Base-by-base conservation (phyloP, 2,329 filamentous ascomycete species). In the Monilinia laxa region DNA sequence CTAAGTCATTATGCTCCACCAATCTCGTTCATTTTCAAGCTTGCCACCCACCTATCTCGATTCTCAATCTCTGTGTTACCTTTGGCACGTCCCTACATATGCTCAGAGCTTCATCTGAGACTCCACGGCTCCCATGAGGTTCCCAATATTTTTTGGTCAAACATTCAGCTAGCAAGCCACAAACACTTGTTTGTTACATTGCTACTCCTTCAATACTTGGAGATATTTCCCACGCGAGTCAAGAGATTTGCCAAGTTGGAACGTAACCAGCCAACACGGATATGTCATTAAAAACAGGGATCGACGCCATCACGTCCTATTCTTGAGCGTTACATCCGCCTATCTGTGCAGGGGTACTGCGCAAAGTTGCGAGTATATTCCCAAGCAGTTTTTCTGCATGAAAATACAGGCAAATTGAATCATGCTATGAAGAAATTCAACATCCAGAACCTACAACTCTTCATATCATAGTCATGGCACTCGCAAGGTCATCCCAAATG, bases 51-150 rank as follows among this genome's bases (percentile, higher is more conserved):
- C 47, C 47, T 1, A 23, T 25, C 45, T 51, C 20, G 57, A 31
- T 38, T 60, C 18, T 23, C n/a, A 51, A 60, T 60, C 45, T 60
- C 31, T 60, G 58, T 60, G 31, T 5, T 38, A 57, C 54, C 10
- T 25, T 2, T 49, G 18, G 31, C 58, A 62, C 58, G 58, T 62
- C n/a, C 31, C 58, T 20, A 10, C 1, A 9, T 10, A 6, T 51
- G 58, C 58, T 52, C 58, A 62, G 31, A 62, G 58, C 58, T 62
- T 51, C 28, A 60, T 60, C 45, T 62, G 31, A 62, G 58, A 60
- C 58, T 14, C 35, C 54, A 57, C 57, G 42, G 31, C 40, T 47
- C 18, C 40, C 56, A 49, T 23, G 25, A 59, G 42, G 4, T 28
- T 45, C 9, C 56, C 25, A 28, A 47, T 47, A 11, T 16, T 20